Evolutionary conservation across 306 rosid genomes (phyloP).

Genomic region (Benincasa hispida): DNA sequence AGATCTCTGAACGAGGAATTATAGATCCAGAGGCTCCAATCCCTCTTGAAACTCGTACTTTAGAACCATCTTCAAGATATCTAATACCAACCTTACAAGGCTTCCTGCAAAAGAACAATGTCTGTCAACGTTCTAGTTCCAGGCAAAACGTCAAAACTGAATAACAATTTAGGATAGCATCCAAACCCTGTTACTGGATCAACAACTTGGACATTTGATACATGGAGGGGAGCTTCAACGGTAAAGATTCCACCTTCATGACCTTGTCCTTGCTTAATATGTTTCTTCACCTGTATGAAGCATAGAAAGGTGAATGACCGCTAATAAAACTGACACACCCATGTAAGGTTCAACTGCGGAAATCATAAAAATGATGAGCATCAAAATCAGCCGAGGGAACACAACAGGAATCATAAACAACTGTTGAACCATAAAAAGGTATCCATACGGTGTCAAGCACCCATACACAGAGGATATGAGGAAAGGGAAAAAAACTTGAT

Average conservation of each 20-base stretch:
- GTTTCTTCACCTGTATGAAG: slow-evolving; percentile 63
- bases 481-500: background rate
- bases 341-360: background rate
- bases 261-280: slow-evolving; percentile 93
- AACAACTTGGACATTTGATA: slow-evolving; percentile 71
- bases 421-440: background rate
- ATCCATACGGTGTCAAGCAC: background rate
- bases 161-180: background rate
- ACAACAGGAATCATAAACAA: background rate
- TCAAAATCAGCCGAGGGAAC: background rate
- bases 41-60: slow-evolving; percentile 84
- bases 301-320: background rate
- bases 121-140: background rate
- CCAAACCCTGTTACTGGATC: slow-evolving; percentile 78
- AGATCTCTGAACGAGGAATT: slow-evolving; percentile 85
- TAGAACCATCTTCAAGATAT: slow-evolving; percentile 92
- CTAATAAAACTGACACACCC: background rate
- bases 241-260: slow-evolving; percentile 93
- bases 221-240: slow-evolving; percentile 92
- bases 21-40: slow-evolving; percentile 70
- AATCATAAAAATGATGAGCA: background rate
- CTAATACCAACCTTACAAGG: slow-evolving; percentile 72
- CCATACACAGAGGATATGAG: background rate
- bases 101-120: slow-evolving; percentile 33
- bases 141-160: background rate